A percentile compares a stretch with the other conserved stretches of the same genome.
phyloP scores from a whole-genome alignment of 306 rosid genomes.

The Trifolium fragiferum region DNA sequence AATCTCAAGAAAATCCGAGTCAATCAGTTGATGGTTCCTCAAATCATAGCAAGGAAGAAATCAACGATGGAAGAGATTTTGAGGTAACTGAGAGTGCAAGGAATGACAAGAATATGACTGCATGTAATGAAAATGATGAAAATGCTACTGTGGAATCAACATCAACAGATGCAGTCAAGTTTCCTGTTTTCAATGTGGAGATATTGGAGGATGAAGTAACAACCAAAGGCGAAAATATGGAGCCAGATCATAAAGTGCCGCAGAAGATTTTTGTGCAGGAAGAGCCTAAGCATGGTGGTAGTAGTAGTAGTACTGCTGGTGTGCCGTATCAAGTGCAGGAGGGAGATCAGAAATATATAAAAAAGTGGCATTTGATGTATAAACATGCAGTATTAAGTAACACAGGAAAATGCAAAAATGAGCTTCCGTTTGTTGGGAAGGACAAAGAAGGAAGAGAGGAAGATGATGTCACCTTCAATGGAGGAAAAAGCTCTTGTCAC shows the following conservation, averaged over 20 bases:
- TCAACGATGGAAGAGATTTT: constrained; percentile 28
- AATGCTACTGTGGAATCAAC: constrained; percentile 34
- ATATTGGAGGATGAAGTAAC: constrained; percentile 41
- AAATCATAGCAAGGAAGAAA: constrained; percentile 40
- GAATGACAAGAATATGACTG: constrained; percentile 23
- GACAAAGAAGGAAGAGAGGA: constrained; percentile 48
- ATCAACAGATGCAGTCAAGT: constrained; percentile 15
- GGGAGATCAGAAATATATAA: constrained; percentile 61
- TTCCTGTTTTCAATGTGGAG: constrained; percentile 36
- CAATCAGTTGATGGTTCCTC: constrained; percentile 42
- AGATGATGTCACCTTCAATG: constrained; percentile 36
- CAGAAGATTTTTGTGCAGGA: constrained; percentile 1
- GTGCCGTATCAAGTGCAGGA: constrained; percentile 38
- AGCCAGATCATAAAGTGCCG: constrained; percentile 32
- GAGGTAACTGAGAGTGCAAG: constrained; percentile 13
- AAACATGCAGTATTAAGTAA: constrained; percentile 67
- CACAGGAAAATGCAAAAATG: constrained; percentile 41
- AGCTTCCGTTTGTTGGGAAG: constrained; percentile 42
- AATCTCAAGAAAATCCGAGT: constrained; percentile 43
- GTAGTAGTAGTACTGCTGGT: not conserved
- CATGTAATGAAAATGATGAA: constrained; percentile 32
- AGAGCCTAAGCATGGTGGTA: constrained; percentile 40
- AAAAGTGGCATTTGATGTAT: constrained; percentile 82
- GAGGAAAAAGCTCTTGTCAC: constrained; percentile 41
- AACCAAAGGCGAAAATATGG: constrained; percentile 36